Percentiles rank a stretch among this genome's conserved stretches.
phyloP scores from a whole-genome alignment of 371 early-diverging fungal species.

The Actinomortierella ambigua region DNA sequence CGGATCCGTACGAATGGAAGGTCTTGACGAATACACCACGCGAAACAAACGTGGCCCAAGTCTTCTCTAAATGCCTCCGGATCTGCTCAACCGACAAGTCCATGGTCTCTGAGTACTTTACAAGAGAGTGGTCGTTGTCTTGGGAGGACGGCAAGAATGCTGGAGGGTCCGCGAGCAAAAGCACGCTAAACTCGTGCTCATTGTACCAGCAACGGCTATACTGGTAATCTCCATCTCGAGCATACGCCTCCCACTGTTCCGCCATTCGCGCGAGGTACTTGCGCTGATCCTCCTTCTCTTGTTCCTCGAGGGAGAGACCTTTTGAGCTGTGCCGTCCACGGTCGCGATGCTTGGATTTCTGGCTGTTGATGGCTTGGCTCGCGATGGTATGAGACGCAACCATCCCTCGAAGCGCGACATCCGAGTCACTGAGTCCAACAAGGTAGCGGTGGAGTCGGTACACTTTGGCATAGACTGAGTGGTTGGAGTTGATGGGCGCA shows the following conservation, averaged over 20 bases:
- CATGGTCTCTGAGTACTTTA: slow-evolving; percentile 32
- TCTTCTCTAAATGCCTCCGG: slow-evolving; percentile 22
- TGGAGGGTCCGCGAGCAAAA: slow-evolving; percentile 37
- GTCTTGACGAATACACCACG: slow-evolving; percentile 42
- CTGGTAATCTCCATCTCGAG: slow-evolving; percentile 36
- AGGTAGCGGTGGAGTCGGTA: slow-evolving; percentile 68
- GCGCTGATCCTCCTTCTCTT: slow-evolving; percentile 17
- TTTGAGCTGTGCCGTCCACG: slow-evolving; percentile 6
- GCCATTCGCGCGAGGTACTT: slow-evolving; percentile 32
- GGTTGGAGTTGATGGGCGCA: slow-evolving; percentile 48
- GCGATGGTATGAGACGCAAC: slow-evolving; percentile 38
- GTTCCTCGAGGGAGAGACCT: slow-evolving; percentile 3
- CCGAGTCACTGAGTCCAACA: slow-evolving; percentile 69
- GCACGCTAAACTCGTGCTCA: slow-evolving; percentile 50
- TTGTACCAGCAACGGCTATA: slow-evolving; percentile 60
- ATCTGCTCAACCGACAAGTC: slow-evolving; percentile 22
- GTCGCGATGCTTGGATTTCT: slow-evolving; percentile 28
- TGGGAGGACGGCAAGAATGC: slow-evolving; percentile 32
- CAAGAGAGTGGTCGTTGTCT: slow-evolving; percentile 42
- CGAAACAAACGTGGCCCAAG: slow-evolving; percentile 48
- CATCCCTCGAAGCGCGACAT: slow-evolving; percentile 61
- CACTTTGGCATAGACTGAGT: slow-evolving; percentile 68
- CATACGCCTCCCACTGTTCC: slow-evolving; percentile 43
- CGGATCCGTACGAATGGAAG: slow-evolving; percentile 18
- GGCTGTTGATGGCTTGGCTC: slow-evolving; percentile 36